Evolutionary conservation across 2,329 filamentous ascomycete genomes (phyloP).

Genomic region (Talaromyces sp.): DNA sequence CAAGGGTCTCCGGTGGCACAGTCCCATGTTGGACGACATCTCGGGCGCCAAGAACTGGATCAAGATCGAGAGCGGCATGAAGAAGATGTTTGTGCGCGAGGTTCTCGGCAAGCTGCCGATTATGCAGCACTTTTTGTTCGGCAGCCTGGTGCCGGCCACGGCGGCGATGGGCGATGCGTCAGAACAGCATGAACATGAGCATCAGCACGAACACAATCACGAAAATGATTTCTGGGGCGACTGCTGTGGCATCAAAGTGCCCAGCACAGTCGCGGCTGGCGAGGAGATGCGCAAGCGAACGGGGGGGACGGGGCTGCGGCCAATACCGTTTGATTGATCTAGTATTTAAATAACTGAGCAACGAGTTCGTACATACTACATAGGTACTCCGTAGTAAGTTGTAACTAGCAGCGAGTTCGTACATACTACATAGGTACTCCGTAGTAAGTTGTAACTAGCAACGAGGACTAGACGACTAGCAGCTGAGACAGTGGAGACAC

Average conservation of each 20-base stretch:
- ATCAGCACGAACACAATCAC: conserved; percentile 64
- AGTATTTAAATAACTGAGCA: neutral
- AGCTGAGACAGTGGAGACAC: neutral
- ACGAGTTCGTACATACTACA: too few relatives aligned
- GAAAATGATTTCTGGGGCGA: conserved; percentile 69
- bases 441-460: too few relatives aligned
- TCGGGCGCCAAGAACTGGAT: conserved; percentile 81
- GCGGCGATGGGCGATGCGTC: conserved; percentile 65
- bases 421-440: too few relatives aligned
- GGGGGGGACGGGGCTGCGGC: conserved; percentile 60
- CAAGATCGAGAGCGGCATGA: conserved; percentile 93
- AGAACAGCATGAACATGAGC: conserved; percentile 50
- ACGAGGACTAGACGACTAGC: neutral
- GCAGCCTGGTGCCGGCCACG: conserved; percentile 71
- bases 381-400: too few relatives aligned
- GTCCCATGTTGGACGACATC: conserved; percentile 97
- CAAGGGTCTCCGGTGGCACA: conserved; percentile 90
- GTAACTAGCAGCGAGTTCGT: too few relatives aligned
- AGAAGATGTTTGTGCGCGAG: conserved; percentile 92
- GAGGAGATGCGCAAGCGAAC: conserved; percentile 77
- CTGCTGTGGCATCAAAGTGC: conserved; percentile 96
- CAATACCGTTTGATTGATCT: conserved; percentile 42
- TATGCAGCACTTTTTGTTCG: conserved; percentile 98
- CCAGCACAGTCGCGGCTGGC: conserved; percentile 85
- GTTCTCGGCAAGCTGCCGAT: conserved; percentile 90